Conservation (phyloP, 179 eudicot species). For the Spergularia azorica region DNA sequence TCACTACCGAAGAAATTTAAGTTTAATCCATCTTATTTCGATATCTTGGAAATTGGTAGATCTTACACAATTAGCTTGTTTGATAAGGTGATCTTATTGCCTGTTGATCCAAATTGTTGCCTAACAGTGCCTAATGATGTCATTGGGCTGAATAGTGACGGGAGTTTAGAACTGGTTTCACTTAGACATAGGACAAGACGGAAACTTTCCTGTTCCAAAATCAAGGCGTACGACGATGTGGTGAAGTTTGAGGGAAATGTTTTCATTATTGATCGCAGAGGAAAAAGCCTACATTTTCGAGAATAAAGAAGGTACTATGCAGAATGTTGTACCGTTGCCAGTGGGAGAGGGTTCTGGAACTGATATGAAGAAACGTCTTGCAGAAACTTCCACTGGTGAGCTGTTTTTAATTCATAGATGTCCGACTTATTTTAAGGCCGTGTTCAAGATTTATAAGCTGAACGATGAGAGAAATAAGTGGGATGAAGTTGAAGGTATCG, state of each 20-base stretch:
- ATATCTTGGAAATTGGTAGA: constrained; percentile 5
- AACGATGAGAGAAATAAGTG: constrained; percentile 22
- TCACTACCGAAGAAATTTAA: too few species aligned
- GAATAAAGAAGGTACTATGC: too few species aligned
- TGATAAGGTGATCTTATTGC: constrained; percentile 14
- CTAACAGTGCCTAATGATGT: neutral
- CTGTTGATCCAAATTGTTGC: neutral
- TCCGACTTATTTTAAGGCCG: neutral
- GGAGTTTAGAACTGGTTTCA: neutral
- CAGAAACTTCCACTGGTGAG: constrained; percentile 19
- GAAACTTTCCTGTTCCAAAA: neutral
- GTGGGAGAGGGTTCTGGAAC: constrained; percentile 1
- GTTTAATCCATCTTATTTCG: neutral
- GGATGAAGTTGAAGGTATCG: constrained; percentile 26
- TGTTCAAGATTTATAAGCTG: constrained; percentile 24
- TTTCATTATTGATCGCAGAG: too few species aligned
- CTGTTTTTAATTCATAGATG: constrained; percentile 26
- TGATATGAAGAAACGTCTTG: constrained; percentile 25
- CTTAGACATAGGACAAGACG: neutral
- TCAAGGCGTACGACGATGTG: too few species aligned
- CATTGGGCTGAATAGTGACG: constrained; percentile 7
- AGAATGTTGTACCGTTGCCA: too few species aligned
- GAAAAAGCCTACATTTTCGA: too few species aligned
- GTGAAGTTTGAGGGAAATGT: too few species aligned
- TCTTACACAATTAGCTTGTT: neutral